Base-by-base conservation (phyloP, 108 stramenopile genomes). In the Skeletonema costatum region DNA sequence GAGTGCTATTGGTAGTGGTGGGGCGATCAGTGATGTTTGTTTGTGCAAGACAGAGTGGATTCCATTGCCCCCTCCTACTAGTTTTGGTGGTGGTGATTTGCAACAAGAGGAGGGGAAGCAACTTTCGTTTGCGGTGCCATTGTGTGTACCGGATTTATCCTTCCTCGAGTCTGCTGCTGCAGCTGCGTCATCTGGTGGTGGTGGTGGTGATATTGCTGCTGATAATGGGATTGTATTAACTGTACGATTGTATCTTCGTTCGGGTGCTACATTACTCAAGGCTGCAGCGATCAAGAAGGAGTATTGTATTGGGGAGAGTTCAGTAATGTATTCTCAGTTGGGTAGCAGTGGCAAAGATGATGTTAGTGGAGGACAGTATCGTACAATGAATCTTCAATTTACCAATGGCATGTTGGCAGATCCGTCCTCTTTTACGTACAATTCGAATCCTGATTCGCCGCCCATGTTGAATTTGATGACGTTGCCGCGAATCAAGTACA, bases 61-160 rank as follows among this genome's bases (percentile, higher is more conserved):
- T 21, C 68, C 74, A 42, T 35, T 82, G 19, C 68, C 80, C 0
- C 16, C 73, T 75, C 25, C 75, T 82, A 10, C 29, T 80, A 8
- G 66, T 70, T 35, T 42, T 41, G 17, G 41, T 33, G 59, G 9
- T 42, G 71, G 41, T 16, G 64, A 19, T 19, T 41, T 12, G 1
- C 39, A 41, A 0, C 11, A 11, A 41, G 70, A 31, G 4, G 58
- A 29, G 16, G 17, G 50, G 12, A 29, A 65, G 16, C 87, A 89
- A 14, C 7, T 89, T n/a, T 59, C 67, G 6, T 94, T 94, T 74
- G 30, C 70, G 29, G 77, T 95, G 29, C 93, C 93, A 1, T 79
- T 95, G 16, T 73, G 70, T 19, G 73, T 92, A 4, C 86, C 88
- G 9, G 86, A 83, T 32, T 33, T 68, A 39, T 60, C 51, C 72